A percentile compares a stretch with the other conserved stretches of the same genome.
These are phyloP conservation scores for Chrysoporthe cubensis DNA, from an alignment of 2,329 filamentous ascomycete genomes.

Conservation along the genomic window DNA sequence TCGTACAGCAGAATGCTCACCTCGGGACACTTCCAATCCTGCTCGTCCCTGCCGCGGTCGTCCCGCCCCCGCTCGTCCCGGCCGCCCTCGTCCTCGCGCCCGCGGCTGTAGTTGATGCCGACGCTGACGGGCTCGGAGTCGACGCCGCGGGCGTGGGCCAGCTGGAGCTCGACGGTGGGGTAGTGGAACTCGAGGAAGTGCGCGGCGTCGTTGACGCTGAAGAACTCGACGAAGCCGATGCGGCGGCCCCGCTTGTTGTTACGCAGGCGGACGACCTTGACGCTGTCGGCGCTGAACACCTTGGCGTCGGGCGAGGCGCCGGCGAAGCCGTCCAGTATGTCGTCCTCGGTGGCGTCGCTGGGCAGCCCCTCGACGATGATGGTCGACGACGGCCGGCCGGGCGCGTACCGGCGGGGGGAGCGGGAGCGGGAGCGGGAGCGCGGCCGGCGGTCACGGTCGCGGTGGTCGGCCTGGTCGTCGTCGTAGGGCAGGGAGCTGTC, in stretches of 20 bases:
- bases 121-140: slow-evolving; percentile 37
- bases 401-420: slow-evolving; percentile 19
- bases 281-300: slow-evolving; percentile 29
- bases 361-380: slow-evolving; percentile 60
- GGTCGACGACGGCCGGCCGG: slow-evolving; percentile 35
- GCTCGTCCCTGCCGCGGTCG: slow-evolving; percentile 33
- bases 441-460: slow-evolving; percentile 13
- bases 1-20: slow-evolving; percentile 33
- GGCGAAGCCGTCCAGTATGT: slow-evolving; percentile 37
- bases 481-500: slow-evolving; percentile 28
- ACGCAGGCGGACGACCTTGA: slow-evolving; percentile 29
- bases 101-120: slow-evolving; percentile 42
- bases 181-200: slow-evolving; percentile 44
- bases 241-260: slow-evolving; percentile 35
- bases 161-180: slow-evolving; percentile 41
- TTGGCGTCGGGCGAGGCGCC: slow-evolving; percentile 25
- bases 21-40: slow-evolving; percentile 46
- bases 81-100: slow-evolving; percentile 37
- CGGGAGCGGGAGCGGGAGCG: slow-evolving; percentile 21
- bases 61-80: slow-evolving; percentile 18
- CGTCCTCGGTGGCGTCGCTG: slow-evolving; percentile 51
- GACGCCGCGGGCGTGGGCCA: slow-evolving; percentile 36
- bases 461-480: slow-evolving; percentile 23
- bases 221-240: slow-evolving; percentile 47
- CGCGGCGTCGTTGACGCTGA: slow-evolving; percentile 43